Base-by-base conservation (phyloP, 192 early-diverging fungal species). In the Backusella mclennaniae region DNA sequence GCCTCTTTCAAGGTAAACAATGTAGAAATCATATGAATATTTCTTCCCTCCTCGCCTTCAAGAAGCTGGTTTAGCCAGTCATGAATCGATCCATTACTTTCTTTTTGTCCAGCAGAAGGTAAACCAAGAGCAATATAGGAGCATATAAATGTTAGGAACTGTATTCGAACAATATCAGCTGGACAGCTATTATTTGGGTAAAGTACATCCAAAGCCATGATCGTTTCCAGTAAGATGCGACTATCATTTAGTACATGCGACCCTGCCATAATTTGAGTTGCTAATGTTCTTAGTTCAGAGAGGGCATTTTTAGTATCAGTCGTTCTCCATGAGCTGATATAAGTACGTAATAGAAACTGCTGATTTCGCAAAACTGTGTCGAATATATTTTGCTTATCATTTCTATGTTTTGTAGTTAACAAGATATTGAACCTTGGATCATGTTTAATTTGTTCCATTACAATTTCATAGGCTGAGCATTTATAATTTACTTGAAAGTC, bases 151-250 rank as follows among this genome's bases (percentile, higher is more conserved):
- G 53, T 56, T 21, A 56, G 9, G 53, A 56, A 56, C 9, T 56
- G 53, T 56, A 56, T 21, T 26, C 53, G 53, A 56, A 56, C 21
- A 26, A 56, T 56, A 9, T 56, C 53, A 56, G 21, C 53, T n/a
- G 53, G 53, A 56, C 53, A 56, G n/a, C 53, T 56, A 21, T 56
- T n/a, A 56, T 56, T 56, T 9, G 53, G 53, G 53, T 56, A 56
- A 56, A 56, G 53, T 21, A 56, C 21, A 56, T 56, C 53, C n/a
- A 56, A 8, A 21, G 53, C 53, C 53, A 56, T 56, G 19, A 21
- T 56, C 1, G 53, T 56, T 23, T 56, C 53, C 7, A 56, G 21
- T 56, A 56, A 21, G 7, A 56, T 56, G 21, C 53, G 53, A 3
- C 53, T 56, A 3, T 56, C 53, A 8, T 56, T 56, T 11, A 56